Evolutionary conservation across 1,284 basidiomycete species (phyloP), one percentile per base, ranked within the genome.

Genomic region (Austroboletus olivaceoglutinosus): DNA sequence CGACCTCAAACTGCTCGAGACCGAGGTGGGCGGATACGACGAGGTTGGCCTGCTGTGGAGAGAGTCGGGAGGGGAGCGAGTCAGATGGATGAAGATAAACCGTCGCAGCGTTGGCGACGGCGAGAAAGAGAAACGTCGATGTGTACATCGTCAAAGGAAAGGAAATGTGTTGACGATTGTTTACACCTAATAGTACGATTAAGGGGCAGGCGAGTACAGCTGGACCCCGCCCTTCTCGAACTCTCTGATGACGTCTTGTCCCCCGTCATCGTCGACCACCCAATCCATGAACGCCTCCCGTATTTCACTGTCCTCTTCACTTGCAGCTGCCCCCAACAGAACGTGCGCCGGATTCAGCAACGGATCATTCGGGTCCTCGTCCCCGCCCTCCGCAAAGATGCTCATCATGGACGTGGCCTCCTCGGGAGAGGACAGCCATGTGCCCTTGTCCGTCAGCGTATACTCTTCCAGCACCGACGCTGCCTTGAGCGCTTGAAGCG

Each of bases 11-110:
- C 25, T 70, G 69, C 55, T 89, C 88, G 4, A 91, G 75, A 21
- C 83, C 81, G 16, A 90, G 76, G 61, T 90, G 86, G 51, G 78
- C 80, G 19, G 86, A 78, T 33, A 90, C 72, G 8, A 74, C 76
- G 30, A 77, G 73, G 59, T 77, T 82, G 45, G 83, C 82, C 50
- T 82, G 75, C 31, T 76, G 71, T 22, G 75, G 71, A 16, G 77
- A 74, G n/a, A 83, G 65, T 16, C 54, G 66, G 12, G 73, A 60
- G 3, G 65, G 69, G 33, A 73, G 55, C 9, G 62, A 59, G 1
- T 71, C 60, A 7, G 65, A 55, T 15, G 76, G 73, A 48, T 75
- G 74, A 11, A 86, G 67, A 61, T 82, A 87, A 8, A 87, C 73
- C 31, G 78, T 65, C 9, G 80, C 71, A 33, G 82, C 81, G 51